Conservation (phyloP, 768 basidiomycete species). For the Leucosporidium scottii region DNA sequence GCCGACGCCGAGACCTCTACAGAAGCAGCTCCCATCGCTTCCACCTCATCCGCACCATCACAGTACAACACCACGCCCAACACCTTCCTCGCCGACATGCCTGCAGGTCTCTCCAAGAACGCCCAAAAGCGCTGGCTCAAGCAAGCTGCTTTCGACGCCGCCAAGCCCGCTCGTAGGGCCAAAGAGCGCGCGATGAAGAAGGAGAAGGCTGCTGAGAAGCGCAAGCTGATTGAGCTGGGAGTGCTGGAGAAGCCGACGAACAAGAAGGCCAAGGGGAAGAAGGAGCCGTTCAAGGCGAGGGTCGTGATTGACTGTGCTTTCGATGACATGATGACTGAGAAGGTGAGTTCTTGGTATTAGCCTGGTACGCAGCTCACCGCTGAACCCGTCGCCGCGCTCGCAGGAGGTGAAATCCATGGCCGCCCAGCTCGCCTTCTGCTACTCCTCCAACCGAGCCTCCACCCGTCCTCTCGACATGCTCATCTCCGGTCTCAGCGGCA, state of each 20-base stretch:
- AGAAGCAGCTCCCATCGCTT: not conserved
- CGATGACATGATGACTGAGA: constrained; percentile 86
- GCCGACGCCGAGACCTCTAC: not conserved
- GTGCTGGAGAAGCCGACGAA: constrained; percentile 38
- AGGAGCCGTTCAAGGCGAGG: constrained; percentile 52
- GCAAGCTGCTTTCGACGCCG: constrained; percentile 49
- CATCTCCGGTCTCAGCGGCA: constrained; percentile 72
- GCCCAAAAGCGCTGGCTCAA: not conserved
- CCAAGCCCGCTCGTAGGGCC: constrained; percentile 66
- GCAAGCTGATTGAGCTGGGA: constrained; percentile 41
- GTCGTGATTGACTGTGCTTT: constrained; percentile 84
- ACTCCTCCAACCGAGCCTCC: constrained; percentile 75
- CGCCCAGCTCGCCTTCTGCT: constrained; percentile 84
- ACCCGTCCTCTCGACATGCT: constrained; percentile 65
- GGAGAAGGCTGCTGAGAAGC: constrained; percentile 66
- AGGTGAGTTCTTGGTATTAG: constrained; percentile 50
- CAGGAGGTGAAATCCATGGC: constrained; percentile 87
- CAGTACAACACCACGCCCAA: not conserved
- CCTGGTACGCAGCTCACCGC: not conserved
- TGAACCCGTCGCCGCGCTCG: not conserved
- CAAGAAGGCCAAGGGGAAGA: constrained; percentile 33
- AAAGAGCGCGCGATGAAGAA: constrained; percentile 56
- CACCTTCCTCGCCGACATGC: not conserved
- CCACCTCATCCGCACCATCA: not conserved
- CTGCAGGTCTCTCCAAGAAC: not conserved